A percentile compares a stretch with the other conserved stretches of the same genome.
phyloP scores from a whole-genome alignment of 805 yeast genomes.

The Candida suzukii region DNA sequence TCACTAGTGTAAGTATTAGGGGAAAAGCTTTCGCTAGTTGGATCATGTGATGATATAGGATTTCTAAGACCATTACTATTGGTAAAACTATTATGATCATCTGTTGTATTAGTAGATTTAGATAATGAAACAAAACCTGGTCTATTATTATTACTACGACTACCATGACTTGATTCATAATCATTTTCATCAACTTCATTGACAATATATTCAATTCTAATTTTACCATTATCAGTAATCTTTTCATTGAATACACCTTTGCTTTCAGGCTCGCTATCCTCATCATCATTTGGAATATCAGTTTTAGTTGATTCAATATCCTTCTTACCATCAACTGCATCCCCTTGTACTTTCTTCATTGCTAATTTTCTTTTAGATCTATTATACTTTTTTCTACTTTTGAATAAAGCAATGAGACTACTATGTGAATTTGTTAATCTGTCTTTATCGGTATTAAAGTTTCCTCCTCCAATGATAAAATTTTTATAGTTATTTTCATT shows the following conservation, averaged over 20 bases:
- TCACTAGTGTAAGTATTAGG: neutral
- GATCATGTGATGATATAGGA: too few relatives aligned
- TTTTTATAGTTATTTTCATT: constrained; percentile 27
- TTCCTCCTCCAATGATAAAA: constrained; percentile 22
- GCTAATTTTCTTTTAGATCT: neutral
- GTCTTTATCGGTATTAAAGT: constrained; percentile 16
- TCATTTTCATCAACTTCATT: constrained; percentile 17
- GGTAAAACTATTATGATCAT: too few relatives aligned
- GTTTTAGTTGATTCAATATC: too few relatives aligned
- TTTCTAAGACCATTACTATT: too few relatives aligned
- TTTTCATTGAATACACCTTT: constrained; percentile 34
- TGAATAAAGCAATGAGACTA: constrained; percentile 18
- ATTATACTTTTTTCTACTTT: constrained; percentile 8
- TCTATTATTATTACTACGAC: neutral
- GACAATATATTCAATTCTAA: constrained; percentile 37
- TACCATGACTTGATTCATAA: neutral
- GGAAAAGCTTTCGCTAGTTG: neutral
- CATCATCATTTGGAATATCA: neutral
- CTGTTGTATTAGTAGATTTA: neutral
- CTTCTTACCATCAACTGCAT: neutral
- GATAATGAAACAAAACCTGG: neutral
- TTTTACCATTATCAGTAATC: constrained; percentile 38
- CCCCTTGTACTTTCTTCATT: neutral
- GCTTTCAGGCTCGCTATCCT: neutral
- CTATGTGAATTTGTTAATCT: constrained; percentile 16